Evolutionary conservation across 148 eudicot genomes (phyloP).

Genomic region (Rhododendron williamsianum): DNA sequence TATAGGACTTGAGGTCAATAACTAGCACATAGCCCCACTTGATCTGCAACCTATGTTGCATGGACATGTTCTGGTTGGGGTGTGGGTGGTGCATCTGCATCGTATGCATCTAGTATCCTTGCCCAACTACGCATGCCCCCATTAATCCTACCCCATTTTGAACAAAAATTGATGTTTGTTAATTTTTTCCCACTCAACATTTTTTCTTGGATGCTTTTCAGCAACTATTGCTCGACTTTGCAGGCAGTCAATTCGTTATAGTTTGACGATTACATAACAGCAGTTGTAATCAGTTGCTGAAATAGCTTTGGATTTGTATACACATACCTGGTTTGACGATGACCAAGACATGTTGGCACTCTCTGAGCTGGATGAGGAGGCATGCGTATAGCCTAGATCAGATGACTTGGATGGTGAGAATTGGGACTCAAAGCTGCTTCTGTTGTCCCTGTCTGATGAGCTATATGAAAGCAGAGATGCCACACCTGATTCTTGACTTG

Average conservation of each 20-base stretch:
- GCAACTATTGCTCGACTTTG: not conserved
- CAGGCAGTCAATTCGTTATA: not conserved
- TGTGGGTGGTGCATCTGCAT: not conserved
- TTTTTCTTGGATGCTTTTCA: not conserved
- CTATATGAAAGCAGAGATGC: slow-evolving; percentile 42
- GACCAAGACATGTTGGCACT: slow-evolving; percentile 35
- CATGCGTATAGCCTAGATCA: slow-evolving; percentile 28
- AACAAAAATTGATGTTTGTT: not conserved
- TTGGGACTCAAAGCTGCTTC: slow-evolving; percentile 41
- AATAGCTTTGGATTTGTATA: not conserved
- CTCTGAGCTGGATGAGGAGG: slow-evolving; percentile 31
- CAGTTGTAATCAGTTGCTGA: not conserved
- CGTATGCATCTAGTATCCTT: not conserved
- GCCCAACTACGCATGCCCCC: not conserved
- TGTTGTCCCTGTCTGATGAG: slow-evolving; percentile 36
- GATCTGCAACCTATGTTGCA: not conserved
- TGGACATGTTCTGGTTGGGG: not conserved
- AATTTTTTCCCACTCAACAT: not conserved
- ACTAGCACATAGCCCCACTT: not conserved
- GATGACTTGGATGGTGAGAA: slow-evolving; percentile 30
- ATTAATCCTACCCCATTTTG: not conserved
- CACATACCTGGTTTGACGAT: slow-evolving; percentile 39
- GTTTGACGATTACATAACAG: not conserved
- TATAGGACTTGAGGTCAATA: not conserved
- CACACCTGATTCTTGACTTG: slow-evolving; percentile 26